phyloP scores from a whole-genome alignment of 2,329 filamentous ascomycete species.

The Cytospora paraplurivora region DNA sequence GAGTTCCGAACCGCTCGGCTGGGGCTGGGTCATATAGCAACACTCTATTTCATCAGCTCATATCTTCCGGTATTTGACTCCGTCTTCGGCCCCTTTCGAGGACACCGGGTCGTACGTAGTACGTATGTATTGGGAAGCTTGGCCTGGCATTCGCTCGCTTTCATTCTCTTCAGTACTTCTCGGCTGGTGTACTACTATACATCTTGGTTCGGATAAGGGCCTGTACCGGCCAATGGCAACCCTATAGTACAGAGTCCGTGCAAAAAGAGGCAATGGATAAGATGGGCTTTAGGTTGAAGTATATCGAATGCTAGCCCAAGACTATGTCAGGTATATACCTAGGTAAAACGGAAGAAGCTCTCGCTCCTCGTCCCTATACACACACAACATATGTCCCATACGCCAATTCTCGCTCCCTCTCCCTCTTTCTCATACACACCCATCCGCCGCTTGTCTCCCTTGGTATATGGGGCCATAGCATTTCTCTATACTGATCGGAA shows the following conservation, averaged over 20 bases:
- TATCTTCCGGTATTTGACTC: no score
- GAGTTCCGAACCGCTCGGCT: neutral
- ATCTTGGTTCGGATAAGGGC: neutral
- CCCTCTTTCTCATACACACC: slow-evolving; percentile 1
- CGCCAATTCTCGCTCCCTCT: slow-evolving; percentile 9
- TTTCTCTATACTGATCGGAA: neutral
- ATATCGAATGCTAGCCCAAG: slow-evolving; percentile 30
- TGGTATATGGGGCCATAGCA: slow-evolving; percentile 20
- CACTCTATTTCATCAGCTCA: neutral
- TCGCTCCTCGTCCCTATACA: slow-evolving; percentile 5
- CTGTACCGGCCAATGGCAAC: neutral
- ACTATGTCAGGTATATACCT: slow-evolving; percentile 26
- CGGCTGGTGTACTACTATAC: neutral
- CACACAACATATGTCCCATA: slow-evolving; percentile 5
- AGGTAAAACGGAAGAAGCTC: slow-evolving; percentile 14
- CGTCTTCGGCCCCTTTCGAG: no score
- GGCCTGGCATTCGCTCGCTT: neutral
- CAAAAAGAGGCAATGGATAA: neutral
- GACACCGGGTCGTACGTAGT: no score
- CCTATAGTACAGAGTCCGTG: neutral
- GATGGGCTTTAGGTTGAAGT: slow-evolving; percentile 21
- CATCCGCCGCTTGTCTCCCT: slow-evolving; percentile 1
- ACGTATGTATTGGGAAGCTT: neutral
- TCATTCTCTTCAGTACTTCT: no score
- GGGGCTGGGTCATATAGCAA: neutral